phyloP scores from a whole-genome alignment of 2,329 filamentous ascomycete species.

The Hypoxylon sp. region DNA sequence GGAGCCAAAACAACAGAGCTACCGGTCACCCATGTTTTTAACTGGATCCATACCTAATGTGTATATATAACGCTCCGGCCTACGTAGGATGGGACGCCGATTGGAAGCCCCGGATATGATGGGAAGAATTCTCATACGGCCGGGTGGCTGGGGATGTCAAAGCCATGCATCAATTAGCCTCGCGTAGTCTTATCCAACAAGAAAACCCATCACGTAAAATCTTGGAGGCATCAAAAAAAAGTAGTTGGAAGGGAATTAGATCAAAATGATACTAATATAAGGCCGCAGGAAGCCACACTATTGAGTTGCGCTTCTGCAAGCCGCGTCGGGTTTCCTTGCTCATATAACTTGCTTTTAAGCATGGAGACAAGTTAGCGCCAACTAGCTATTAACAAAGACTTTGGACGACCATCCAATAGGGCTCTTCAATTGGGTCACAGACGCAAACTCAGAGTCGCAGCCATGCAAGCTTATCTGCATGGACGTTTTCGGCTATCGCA shows the following conservation, averaged over 20 bases:
- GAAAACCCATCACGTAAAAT: slow-evolving; percentile 38
- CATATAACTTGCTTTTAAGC: slow-evolving; percentile 33
- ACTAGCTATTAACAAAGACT: slow-evolving; percentile 24
- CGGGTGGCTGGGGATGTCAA: slow-evolving; percentile 11
- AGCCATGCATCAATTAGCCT: slow-evolving; percentile 20
- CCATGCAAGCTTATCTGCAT: slow-evolving; percentile 47
- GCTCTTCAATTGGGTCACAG: slow-evolving; percentile 28
- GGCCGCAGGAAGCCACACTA: slow-evolving; percentile 31
- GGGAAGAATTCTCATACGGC: slow-evolving; percentile 15
- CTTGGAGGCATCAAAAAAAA: slow-evolving; percentile 19
- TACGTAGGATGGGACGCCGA: slow-evolving; percentile 13
- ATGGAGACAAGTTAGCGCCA: slow-evolving; percentile 29
- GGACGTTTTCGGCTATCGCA: slow-evolving; percentile 44
- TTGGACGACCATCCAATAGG: slow-evolving; percentile 26
- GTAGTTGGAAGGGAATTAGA: slow-evolving; percentile 10
- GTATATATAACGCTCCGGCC: slow-evolving; percentile 12
- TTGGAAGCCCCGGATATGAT: slow-evolving; percentile 7
- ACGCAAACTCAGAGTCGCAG: slow-evolving; percentile 30
- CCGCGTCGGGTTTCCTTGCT: slow-evolving; percentile 30
- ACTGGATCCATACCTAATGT: slow-evolving; percentile 8
- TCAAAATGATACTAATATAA: slow-evolving; percentile 25
- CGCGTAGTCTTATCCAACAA: slow-evolving; percentile 8
- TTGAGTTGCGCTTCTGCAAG: slow-evolving; percentile 25
- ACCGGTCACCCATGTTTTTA: slow-evolving; percentile 12
- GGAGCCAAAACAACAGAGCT: slow-evolving; percentile 10